phyloP scores from a whole-genome alignment of 352 stramenopile genomes.

The Phytopythium litorale region DNA sequence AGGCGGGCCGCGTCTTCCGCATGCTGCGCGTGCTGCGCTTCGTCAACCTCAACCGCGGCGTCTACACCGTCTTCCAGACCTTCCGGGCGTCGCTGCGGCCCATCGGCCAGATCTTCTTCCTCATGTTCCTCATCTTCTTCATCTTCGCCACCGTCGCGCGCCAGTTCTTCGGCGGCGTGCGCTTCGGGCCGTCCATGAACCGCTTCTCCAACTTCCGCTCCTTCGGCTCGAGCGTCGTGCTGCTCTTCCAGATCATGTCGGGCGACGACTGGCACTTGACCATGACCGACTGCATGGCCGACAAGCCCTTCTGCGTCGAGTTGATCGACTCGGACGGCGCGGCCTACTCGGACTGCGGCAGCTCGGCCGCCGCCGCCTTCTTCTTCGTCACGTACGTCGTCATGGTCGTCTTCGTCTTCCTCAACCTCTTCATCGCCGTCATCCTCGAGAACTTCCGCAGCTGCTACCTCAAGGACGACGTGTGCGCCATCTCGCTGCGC shows the following conservation, averaged over 20 bases:
- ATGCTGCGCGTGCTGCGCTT: constrained; percentile 78
- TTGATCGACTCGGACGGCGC: constrained; percentile 18
- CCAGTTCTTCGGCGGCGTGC: constrained; percentile 68
- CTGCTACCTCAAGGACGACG: constrained; percentile 74
- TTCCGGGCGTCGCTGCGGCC: constrained; percentile 64
- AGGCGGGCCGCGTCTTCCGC: constrained; percentile 66
- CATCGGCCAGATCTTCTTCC: constrained; percentile 74
- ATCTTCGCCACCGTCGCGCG: constrained; percentile 74
- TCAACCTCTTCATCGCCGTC: constrained; percentile 82
- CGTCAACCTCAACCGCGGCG: constrained; percentile 62
- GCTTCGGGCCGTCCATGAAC: constrained; percentile 55
- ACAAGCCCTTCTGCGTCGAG: constrained; percentile 57
- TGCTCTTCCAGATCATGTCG: constrained; percentile 83
- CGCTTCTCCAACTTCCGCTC: constrained; percentile 69
- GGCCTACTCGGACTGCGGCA: constrained; percentile 64
- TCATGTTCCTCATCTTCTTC: constrained; percentile 82
- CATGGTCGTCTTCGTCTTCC: constrained; percentile 76
- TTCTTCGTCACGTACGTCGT: constrained; percentile 78
- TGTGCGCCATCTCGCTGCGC: constrained; percentile 68
- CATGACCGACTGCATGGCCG: constrained; percentile 76
- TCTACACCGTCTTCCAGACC: constrained; percentile 76
- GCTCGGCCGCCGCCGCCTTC: constrained; percentile 26
- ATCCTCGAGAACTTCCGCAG: constrained; percentile 81
- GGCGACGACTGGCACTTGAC: constrained; percentile 79
- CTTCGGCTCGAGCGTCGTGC: constrained; percentile 51